Percentiles rank a stretch among this genome's conserved stretches.
Evolutionary conservation across 495 filamentous ascomycete genomes (phyloP).

Genomic region (Astrothelium subdiscretum): DNA sequence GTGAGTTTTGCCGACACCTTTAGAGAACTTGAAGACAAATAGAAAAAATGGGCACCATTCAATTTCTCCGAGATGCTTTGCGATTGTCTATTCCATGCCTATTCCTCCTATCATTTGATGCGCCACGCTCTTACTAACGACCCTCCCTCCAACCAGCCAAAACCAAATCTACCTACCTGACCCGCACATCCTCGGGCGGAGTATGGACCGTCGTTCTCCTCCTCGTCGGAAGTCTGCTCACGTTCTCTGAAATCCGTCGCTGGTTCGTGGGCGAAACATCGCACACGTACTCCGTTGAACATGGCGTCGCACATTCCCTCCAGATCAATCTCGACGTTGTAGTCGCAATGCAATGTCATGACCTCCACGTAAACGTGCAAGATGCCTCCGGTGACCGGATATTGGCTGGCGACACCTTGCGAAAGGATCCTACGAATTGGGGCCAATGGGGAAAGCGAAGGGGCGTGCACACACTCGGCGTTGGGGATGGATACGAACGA

Average conservation of each 20-base stretch:
- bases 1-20: conserved; percentile 44
- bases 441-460: conserved; percentile 62
- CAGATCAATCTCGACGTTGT: conserved; percentile 95
- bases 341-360: conserved; percentile 75
- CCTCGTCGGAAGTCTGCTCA: conserved; percentile 56
- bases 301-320: conserved; percentile 72
- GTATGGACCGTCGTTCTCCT: conserved; percentile 85
- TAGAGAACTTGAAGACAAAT: neutral
- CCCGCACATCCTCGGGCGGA: conserved; percentile 69
- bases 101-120: too few species aligned
- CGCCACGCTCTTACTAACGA: conserved; percentile 19
- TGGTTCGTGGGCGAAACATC: conserved; percentile 76
- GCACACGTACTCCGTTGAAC: conserved; percentile 90
- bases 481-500: conserved; percentile 7
- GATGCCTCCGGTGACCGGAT: conserved; percentile 89
- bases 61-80: neutral
- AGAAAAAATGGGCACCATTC: neutral
- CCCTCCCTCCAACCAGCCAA: conserved; percentile 42
- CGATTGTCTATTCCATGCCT: too few species aligned
- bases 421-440: conserved; percentile 70
- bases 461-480: conserved; percentile 55
- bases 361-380: conserved; percentile 93
- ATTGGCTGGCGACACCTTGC: conserved; percentile 63
- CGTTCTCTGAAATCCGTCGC: conserved; percentile 61
- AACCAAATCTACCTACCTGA: conserved; percentile 85